Evolutionary conservation across 352 stramenopile genomes (phyloP), one percentile per base, ranked within the genome.

Genomic region (Globisporangium spinosum): DNA sequence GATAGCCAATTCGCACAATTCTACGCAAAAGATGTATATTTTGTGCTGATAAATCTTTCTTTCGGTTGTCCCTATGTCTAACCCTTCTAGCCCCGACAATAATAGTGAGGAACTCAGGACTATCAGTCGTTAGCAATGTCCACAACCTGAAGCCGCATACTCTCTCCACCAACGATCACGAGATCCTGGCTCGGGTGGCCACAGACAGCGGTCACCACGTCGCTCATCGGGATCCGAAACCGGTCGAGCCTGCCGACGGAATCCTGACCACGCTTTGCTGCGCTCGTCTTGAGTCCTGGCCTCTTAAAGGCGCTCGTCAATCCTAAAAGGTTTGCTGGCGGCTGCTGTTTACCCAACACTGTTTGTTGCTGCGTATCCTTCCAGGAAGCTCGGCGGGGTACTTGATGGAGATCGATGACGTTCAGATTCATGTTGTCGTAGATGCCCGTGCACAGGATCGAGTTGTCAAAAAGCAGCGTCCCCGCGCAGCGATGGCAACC

Each of bases 341-440:
- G 40, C 6, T 47, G 40, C 6, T 47, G 40, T n/a, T 47, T 47
- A 8, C 13, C 4, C 40, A 47, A 9, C 40, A 4, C 7, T 13
- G 27, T 4, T 32, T 57, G 61, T 27, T 40, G 25, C 12, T 22
- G 10, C 8, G 40, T 47, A n/a, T 58, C 55, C 5, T 58, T 45
- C 65, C 55, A 47, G 10, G 57, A 59, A 2, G 40, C 40, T 53
- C 58, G 53, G 1, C 35, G 56, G 4, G 65, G 57, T 25, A 88
- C 58, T 54, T 83, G 80, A 27, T 82, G 58, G 34, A 91, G 62
- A 62, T 87, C 79, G 17, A 91, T 78, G 56, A 89, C 61, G 35
- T 78, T 85, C 15, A 91, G 67, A 56, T 65, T 75, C 10, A 49
- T 55, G 5, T 72, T 70, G 25, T 88, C 79, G 34, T 70, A 68